Conservation (phyloP, 176 grass and related monocot genomes). For the Oryza brachyantha region DNA sequence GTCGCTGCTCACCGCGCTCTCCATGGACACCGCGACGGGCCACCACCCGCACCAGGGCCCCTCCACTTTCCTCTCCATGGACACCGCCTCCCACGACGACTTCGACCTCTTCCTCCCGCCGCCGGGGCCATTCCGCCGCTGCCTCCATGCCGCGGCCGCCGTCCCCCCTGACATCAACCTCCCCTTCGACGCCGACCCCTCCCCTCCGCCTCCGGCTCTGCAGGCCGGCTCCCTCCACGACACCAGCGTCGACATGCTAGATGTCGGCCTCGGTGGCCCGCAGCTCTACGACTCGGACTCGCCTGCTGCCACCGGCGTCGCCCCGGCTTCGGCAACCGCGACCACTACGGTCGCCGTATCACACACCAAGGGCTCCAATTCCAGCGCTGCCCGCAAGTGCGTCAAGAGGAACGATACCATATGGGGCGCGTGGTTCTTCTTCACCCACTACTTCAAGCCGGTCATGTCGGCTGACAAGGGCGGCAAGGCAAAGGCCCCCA, state of each 20-base stretch:
- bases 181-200: constrained; percentile 68
- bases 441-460: constrained; percentile 96
- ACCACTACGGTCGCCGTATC: constrained; percentile 33
- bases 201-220: constrained; percentile 47
- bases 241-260: constrained; percentile 65
- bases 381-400: constrained; percentile 66
- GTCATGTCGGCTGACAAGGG: constrained; percentile 57
- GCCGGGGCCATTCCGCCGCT: constrained; percentile 54
- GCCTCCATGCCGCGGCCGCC: constrained; percentile 46
- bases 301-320: constrained; percentile 13
- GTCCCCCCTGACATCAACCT: constrained; percentile 92
- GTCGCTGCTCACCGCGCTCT: constrained; percentile 88
- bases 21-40: constrained; percentile 75
- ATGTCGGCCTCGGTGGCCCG: constrained; percentile 64
- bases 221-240: constrained; percentile 39
- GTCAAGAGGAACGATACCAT: constrained; percentile 87
- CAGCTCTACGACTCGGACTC: constrained; percentile 70
- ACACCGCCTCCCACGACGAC: constrained; percentile 67
- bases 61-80: constrained; percentile 97
- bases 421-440: constrained; percentile 99
- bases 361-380: constrained; percentile 44
- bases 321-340: background rate
- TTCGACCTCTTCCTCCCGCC: constrained; percentile 63
- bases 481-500: constrained; percentile 46
- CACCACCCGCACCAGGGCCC: constrained; percentile 81